These are phyloP conservation scores for Venturiaceae sp. DNA, from an alignment of 2,329 filamentous ascomycete species.

Conservation along the genomic window DNA sequence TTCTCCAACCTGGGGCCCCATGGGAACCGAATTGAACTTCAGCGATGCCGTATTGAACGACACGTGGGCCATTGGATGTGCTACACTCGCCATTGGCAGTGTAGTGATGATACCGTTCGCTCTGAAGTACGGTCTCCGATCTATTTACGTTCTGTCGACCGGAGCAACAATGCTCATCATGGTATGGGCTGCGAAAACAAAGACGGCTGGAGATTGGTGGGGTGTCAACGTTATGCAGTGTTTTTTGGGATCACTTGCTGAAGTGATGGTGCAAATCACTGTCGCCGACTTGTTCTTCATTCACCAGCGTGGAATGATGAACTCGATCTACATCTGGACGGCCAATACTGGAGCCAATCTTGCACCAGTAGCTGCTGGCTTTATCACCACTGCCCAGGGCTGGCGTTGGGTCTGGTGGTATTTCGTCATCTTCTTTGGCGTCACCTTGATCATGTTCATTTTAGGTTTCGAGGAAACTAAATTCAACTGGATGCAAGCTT, in stretches of 20 bases:
- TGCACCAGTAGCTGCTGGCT: constrained; percentile 27
- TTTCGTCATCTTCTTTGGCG: constrained; percentile 28
- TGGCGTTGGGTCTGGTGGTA: constrained; percentile 34
- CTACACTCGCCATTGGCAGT: not conserved
- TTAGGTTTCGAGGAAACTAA: constrained; percentile 21
- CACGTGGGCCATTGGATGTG: not conserved
- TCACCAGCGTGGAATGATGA: constrained; percentile 30
- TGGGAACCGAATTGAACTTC: not conserved
- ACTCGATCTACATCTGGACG: constrained; percentile 30
- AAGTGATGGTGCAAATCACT: constrained; percentile 44
- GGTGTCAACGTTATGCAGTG: constrained; percentile 37
- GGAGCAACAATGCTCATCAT: not conserved
- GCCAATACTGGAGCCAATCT: constrained; percentile 29
- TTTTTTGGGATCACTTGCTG: constrained; percentile 36
- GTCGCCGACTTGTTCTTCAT: constrained; percentile 36
- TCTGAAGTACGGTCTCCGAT: not conserved
- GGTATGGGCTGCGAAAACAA: not conserved
- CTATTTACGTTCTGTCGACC: not conserved
- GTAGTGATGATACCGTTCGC: constrained; percentile 1
- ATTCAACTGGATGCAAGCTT: constrained; percentile 12
- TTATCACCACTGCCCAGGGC: constrained; percentile 25
- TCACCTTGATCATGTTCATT: constrained; percentile 18
- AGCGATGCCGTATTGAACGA: not conserved
- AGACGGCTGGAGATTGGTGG: constrained; percentile 23
- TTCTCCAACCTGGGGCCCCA: not conserved